A percentile compares a stretch with the other conserved stretches of the same genome.
Conservation (phyloP, 208 protist genomes). For the Wallacemonas sp. region DNA sequence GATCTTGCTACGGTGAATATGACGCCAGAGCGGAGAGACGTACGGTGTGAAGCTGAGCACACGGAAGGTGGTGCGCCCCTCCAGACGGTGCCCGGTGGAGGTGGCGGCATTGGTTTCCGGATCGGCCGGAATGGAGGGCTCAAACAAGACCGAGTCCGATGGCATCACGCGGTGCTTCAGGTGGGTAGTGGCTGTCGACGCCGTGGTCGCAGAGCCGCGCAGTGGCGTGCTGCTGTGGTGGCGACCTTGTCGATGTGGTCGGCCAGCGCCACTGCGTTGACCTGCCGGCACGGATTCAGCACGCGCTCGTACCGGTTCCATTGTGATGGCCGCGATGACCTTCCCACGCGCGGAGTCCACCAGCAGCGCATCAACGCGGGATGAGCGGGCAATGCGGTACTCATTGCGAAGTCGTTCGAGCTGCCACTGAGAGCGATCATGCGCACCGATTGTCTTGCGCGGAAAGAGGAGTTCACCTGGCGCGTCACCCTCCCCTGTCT, state of each 20-base stretch:
- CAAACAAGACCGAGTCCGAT: not conserved
- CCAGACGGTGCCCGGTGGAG: not conserved
- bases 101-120: not conserved
- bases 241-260: not conserved
- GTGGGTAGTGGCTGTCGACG: not conserved
- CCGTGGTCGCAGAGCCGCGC: too few relatives aligned
- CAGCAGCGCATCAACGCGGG: constrained; percentile 64
- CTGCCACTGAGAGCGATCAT: constrained; percentile 53
- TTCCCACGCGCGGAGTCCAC: constrained; percentile 47
- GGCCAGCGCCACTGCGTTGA: too few relatives aligned
- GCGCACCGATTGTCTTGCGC: constrained; percentile 21
- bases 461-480: too few relatives aligned
- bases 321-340: constrained; percentile 51
- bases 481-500: too few relatives aligned
- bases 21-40: constrained; percentile 52
- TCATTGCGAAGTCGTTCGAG: constrained; percentile 69
- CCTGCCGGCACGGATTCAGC: too few relatives aligned
- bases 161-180: not conserved
- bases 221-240: too few relatives aligned
- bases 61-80: constrained; percentile 1
- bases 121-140: not conserved
- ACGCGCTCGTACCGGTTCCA: constrained; percentile 19
- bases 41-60: constrained; percentile 63
- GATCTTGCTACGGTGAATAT: constrained; percentile 61
- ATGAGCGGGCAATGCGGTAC: constrained; percentile 58